Base-by-base conservation (phyloP, 305 asterid genomes). In the Rubia tinctorum region DNA sequence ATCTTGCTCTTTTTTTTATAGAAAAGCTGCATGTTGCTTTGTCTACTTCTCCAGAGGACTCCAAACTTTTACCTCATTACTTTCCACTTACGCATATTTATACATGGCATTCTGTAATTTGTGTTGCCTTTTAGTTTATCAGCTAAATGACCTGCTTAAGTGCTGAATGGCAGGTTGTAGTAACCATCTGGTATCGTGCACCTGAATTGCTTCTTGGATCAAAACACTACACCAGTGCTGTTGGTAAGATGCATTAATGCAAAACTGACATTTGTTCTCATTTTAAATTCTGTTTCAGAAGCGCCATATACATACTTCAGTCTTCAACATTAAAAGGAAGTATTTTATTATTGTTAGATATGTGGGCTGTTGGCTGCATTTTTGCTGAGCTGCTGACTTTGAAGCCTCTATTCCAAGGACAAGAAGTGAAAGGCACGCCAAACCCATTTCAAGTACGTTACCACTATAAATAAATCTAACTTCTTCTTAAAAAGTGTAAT, bases 301-400 rank as follows among this genome's bases (percentile, higher is more conserved):
- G 13, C 55, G 70, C 40, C 66, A 70, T 22, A 4, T 70, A 11
- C 39, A 34, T 39, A 39, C 13, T 55, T 9, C 13, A 34, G 4
- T 34, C 37, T 75, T 76, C 69, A 23, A 25, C 45, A 40, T 53
- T 58, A 65, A 73, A 27, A n/a, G 40, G 20, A 69, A 75, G 47
- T 64, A 39, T 18, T 39, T 70, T 61, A 45, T 71, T 76, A 30
- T 71, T 30, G 74, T 73, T 80, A 95, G 99, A 95, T 79, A 95
- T 90, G 98, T 95, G 99, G 99, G 99, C 99, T 64, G 96, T 95
- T 81, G 99, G 99, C 82, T 95, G 99, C 89, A 95, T 95, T 73
- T 95, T 95, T 85, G 99, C 99, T 13, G 98, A 95, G 90, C 99
- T 95, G 80, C 86, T 95, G 83, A 90, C 98, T 74, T 85, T 92